Evolutionary conservation across 2,329 filamentous ascomycete genomes (phyloP).

Genomic region (Trichoderma sp.): DNA sequence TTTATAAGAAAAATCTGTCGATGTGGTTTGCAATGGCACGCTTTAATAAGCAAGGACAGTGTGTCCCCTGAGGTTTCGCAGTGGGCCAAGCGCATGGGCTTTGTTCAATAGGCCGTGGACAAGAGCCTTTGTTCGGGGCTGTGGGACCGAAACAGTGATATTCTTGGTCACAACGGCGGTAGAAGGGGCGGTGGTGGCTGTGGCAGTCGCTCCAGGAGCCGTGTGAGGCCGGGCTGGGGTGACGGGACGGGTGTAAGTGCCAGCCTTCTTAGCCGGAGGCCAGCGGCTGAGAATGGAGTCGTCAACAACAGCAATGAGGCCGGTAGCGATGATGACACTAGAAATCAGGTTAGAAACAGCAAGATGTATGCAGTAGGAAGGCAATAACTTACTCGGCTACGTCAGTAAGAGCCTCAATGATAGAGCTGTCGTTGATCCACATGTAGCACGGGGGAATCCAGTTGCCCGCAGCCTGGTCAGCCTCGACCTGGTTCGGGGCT

Average conservation of each 20-base stretch:
- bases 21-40: neutral
- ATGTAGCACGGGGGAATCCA: constrained; percentile 90
- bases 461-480: constrained; percentile 74
- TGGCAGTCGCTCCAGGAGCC: neutral
- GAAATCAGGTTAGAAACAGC: neutral
- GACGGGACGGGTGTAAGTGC: constrained; percentile 2
- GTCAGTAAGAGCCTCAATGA: constrained; percentile 70
- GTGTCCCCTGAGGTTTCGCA: constrained; percentile 18
- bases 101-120: constrained; percentile 38
- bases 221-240: constrained; percentile 19
- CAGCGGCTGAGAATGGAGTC: constrained; percentile 84
- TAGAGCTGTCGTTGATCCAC: constrained; percentile 76
- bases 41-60: constrained; percentile 20
- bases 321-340: constrained; percentile 87
- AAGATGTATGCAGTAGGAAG: neutral
- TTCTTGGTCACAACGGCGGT: neutral
- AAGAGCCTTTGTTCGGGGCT: constrained; percentile 11
- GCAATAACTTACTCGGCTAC: constrained; percentile 71
- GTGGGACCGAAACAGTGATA: neutral
- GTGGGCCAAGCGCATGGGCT: constrained; percentile 8
- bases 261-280: constrained; percentile 47
- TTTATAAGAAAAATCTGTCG: constrained; percentile 8
- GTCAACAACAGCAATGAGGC: constrained; percentile 82
- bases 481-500: constrained; percentile 65
- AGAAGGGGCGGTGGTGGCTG: neutral